A percentile compares a stretch with the other conserved stretches of the same genome.
These are phyloP conservation scores for Sporisorium scitamineum DNA, from an alignment of 1,284 basidiomycete genomes.

Conservation along the genomic window DNA sequence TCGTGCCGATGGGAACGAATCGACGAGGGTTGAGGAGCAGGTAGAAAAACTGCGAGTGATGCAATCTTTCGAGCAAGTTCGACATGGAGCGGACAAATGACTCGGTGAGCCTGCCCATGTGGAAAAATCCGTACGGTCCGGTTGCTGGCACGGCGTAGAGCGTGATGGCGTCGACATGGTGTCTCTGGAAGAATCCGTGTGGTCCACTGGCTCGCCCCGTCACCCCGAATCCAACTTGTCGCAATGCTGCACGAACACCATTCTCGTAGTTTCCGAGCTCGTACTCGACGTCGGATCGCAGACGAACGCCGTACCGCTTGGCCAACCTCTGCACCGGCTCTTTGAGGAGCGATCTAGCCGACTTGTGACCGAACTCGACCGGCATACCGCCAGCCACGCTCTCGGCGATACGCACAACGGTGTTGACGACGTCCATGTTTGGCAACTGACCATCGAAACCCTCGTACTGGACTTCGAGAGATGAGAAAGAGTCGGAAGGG, in stretches of 20 bases:
- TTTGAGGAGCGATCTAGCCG: constrained; percentile 13
- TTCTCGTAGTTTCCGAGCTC: constrained; percentile 34
- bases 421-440: constrained; percentile 94
- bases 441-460: constrained; percentile 93
- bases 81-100: constrained; percentile 61
- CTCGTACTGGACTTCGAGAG: constrained; percentile 92
- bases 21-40: constrained; percentile 52
- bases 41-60: constrained; percentile 69
- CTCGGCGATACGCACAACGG: constrained; percentile 79
- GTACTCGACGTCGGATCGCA: constrained; percentile 27
- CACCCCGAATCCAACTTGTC: constrained; percentile 29
- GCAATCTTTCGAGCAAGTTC: constrained; percentile 66
- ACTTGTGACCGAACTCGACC: constrained; percentile 7
- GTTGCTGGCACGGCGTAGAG: constrained; percentile 86
- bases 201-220: constrained; percentile 45
- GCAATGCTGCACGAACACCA: constrained; percentile 19
- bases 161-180: constrained; percentile 93
- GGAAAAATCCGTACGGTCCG: constrained; percentile 94
- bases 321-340: constrained; percentile 15
- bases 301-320: background rate
- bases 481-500: constrained; percentile 93
- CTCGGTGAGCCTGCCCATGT: constrained; percentile 76
- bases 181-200: constrained; percentile 73
- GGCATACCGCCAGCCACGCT: constrained; percentile 74
- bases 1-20: constrained; percentile 63